Conservation (phyloP, 2,329 filamentous ascomycete species). For the Colletotrichum tropicale region DNA sequence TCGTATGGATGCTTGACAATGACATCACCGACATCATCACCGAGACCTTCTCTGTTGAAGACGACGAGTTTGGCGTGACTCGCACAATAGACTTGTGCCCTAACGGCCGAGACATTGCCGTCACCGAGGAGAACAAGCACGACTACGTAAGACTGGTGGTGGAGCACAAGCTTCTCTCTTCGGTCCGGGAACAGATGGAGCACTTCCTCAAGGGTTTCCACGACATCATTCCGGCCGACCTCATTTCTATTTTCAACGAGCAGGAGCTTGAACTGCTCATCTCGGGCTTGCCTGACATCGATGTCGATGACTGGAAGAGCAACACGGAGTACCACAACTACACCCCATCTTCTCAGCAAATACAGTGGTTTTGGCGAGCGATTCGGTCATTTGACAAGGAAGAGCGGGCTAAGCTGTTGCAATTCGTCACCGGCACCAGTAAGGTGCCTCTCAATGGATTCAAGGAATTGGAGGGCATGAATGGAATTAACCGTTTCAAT, state of each 20-base stretch:
- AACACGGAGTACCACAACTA: conserved; percentile 99
- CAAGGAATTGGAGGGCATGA: conserved; percentile 99
- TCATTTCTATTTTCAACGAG: conserved; percentile 98
- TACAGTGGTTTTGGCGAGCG: conserved; percentile 99
- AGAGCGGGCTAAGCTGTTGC: conserved; percentile 93
- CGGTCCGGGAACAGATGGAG: conserved; percentile 93
- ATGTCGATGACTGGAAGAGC: conserved; percentile 98
- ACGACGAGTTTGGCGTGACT: conserved; percentile 91
- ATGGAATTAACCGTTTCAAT: conserved; percentile 96
- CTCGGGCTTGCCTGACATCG: conserved; percentile 95
- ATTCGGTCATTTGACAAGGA: conserved; percentile 98
- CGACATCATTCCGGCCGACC: conserved; percentile 92
- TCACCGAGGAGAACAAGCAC: conserved; percentile 98
- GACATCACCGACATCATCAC: conserved; percentile 98
- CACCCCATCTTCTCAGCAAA: conserved; percentile 89
- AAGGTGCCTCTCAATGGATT: conserved; percentile 99
- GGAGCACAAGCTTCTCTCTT: conserved; percentile 89
- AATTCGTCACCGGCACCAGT: conserved; percentile 97
- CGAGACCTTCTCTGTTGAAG: conserved; percentile 93
- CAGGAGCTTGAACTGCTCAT: conserved; percentile 97
- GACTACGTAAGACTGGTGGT: conserved; percentile 95
- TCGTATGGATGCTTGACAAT: conserved; percentile 98
- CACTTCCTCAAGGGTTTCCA: conserved; percentile 96
- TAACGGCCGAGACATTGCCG: conserved; percentile 87
- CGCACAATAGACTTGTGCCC: conserved; percentile 86